Evolutionary conservation across 73 alveolate species (phyloP).

Genomic region (Tetrahymena elliotti): DNA sequence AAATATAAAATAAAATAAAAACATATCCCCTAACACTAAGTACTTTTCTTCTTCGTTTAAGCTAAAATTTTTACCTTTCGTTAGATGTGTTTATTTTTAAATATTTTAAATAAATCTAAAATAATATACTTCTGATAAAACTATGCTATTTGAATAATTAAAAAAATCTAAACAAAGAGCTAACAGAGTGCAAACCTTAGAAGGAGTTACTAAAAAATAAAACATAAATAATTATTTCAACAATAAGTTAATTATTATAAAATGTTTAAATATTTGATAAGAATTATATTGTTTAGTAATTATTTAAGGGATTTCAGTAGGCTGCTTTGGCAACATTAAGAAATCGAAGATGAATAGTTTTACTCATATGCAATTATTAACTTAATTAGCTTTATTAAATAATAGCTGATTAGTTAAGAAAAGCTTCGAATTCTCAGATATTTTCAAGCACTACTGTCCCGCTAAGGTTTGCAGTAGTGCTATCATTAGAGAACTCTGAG

Average conservation of each 20-base stretch:
- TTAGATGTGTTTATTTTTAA: no score
- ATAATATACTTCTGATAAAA: no score
- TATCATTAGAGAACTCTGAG: not conserved
- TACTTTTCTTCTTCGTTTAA: no score
- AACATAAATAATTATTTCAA: not conserved
- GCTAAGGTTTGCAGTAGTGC: constrained; percentile 2
- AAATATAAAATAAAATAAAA: no score
- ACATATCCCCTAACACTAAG: no score
- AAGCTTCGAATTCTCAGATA: not conserved
- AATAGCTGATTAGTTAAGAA: not conserved
- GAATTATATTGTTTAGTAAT: not conserved
- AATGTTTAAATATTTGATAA: not conserved
- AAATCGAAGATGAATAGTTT: not conserved
- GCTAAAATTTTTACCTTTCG: no score
- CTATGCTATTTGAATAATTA: no score
- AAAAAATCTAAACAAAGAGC: no score
- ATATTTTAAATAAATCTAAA: no score
- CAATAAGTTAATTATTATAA: not conserved
- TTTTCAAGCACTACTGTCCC: not conserved
- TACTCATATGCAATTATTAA: not conserved
- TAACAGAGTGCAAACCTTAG: not conserved
- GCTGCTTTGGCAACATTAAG: not conserved
- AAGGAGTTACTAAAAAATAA: not conserved
- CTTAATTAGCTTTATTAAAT: not conserved
- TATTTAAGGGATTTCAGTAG: not conserved